Conservation (phyloP, 1,139 yeast genomes). For the Yamadazyma triangularis region DNA sequence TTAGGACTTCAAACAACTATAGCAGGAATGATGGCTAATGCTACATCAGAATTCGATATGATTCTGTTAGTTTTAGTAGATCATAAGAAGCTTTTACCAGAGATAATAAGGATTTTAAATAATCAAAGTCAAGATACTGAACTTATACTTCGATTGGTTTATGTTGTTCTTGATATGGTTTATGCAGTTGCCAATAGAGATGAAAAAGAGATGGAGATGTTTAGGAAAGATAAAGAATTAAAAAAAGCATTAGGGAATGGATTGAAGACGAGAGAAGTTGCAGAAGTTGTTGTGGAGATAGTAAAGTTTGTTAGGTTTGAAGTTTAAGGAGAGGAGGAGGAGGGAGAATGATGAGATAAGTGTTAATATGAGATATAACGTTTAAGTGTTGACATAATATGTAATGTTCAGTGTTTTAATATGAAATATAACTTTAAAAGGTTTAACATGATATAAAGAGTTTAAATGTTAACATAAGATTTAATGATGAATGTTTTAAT, state of each 20-base stretch:
- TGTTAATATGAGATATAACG: no score
- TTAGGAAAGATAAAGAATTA: slow-evolving; percentile 12
- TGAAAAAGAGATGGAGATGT: slow-evolving; percentile 4
- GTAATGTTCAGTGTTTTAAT: no score
- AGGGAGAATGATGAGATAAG: not conserved
- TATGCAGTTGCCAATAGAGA: slow-evolving; percentile 18
- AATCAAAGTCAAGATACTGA: slow-evolving; percentile 25
- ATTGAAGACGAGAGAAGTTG: no score
- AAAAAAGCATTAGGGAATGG: no score
- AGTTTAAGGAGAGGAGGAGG: no score
- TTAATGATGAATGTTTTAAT: no score
- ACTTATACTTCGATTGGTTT: slow-evolving; percentile 33
- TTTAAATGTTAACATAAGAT: no score
- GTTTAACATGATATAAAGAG: no score
- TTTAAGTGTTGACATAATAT: no score
- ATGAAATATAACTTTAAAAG: no score
- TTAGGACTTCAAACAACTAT: slow-evolving; percentile 34
- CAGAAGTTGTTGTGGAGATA: slow-evolving; percentile 18
- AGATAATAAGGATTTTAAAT: slow-evolving; percentile 24
- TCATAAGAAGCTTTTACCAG: slow-evolving; percentile 18
- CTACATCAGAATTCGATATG: slow-evolving; percentile 43
- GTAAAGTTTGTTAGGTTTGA: slow-evolving; percentile 15
- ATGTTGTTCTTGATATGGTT: slow-evolving; percentile 27
- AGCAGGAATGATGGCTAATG: slow-evolving; percentile 47
- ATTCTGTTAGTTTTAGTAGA: slow-evolving; percentile 30